Evolutionary conservation across 768 basidiomycete genomes (phyloP), one percentile per base, ranked within the genome.

Genomic region (Neoboletus magnificus): DNA sequence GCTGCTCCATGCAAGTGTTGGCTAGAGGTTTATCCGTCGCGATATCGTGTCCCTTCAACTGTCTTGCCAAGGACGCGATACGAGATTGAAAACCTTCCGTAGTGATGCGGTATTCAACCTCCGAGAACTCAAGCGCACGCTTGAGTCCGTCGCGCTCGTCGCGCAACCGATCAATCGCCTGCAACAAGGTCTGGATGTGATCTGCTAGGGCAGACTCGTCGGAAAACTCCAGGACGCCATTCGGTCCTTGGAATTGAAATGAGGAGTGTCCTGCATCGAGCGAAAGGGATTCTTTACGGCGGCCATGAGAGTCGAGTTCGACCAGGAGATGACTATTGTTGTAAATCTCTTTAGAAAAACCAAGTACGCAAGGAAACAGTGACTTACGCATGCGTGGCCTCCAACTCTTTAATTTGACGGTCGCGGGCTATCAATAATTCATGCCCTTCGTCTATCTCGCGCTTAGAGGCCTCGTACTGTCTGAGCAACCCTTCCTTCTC

Each of bases 81-180:
- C 79, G 80, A 33, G 75, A 73, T 62, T 85, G 78, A 46, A 86
- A 68, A 0, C 83, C 79, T 56, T 89, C 80, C 16, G 83, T 77
- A 3, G 82, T 73, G 62, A 89, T 86, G 59, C 75, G 80, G 25
- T 82, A 81, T 70, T 92, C 89, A 3, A 77, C 74, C 59, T 87
- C 79, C 51, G 86, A 72, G 69, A 91, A 92, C 47, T 87, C 78
- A 15, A 91, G 69, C 51, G 86, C 79, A 7, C 84, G 78, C 48
- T 78, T 78, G 27, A 89, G 76, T 44, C 70, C 73, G 58, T 91
- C 85, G 5, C 89, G 78, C 61, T 91, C 87, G 5, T 69, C 67
- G 5, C 89, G 83, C 44, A 91, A 73, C 33, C 89, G 81, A n/a
- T 83, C 80, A 41, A 89, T 74, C 2, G 88, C 83, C 27, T 69